These are phyloP conservation scores for Cutaneotrichosporon sp. DNA, from an alignment of 1,284 basidiomycete genomes.

Conservation along the genomic window DNA sequence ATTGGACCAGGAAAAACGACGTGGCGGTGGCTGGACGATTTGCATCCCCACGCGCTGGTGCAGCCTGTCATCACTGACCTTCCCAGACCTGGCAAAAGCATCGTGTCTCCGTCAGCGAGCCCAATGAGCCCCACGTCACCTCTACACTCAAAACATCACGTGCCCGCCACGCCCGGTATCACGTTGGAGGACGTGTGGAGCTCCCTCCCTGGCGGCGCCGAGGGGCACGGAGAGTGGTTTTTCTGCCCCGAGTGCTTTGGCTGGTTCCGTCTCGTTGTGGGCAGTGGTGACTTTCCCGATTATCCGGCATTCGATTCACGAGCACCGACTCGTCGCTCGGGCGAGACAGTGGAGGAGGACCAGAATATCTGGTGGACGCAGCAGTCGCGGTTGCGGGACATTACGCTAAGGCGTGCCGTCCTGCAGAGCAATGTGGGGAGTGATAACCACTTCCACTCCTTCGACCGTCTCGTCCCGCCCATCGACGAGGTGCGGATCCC, in stretches of 20 bases:
- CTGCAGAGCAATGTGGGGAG: no score
- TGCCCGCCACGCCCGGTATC: neutral
- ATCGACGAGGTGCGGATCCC: conserved; percentile 19
- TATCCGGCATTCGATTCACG: neutral
- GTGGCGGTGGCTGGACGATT: conserved; percentile 21
- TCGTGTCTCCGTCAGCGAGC: neutral
- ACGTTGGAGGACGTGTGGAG: conserved; percentile 28
- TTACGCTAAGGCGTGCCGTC: neutral
- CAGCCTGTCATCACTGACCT: conserved; percentile 29
- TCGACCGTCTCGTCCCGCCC: conserved; percentile 17
- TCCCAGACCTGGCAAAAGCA: conserved; percentile 14
- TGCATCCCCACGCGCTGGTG: conserved; percentile 35
- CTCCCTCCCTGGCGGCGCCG: conserved; percentile 32
- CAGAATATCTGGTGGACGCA: neutral
- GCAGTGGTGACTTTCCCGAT: neutral
- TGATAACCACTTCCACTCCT: conserved; percentile 34
- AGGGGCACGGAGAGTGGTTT: conserved; percentile 32
- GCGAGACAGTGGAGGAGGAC: neutral
- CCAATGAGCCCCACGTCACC: neutral
- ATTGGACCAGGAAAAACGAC: conserved; percentile 35
- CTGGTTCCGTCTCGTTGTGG: conserved; percentile 31
- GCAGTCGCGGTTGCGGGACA: neutral
- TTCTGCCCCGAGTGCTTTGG: conserved; percentile 41
- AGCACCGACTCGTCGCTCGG: neutral
- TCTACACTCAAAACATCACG: neutral